Percentiles rank a stretch among this genome's conserved stretches.
Conservation (phyloP, 2,329 filamentous ascomycete species). For the Colletotrichum incanum region DNA sequence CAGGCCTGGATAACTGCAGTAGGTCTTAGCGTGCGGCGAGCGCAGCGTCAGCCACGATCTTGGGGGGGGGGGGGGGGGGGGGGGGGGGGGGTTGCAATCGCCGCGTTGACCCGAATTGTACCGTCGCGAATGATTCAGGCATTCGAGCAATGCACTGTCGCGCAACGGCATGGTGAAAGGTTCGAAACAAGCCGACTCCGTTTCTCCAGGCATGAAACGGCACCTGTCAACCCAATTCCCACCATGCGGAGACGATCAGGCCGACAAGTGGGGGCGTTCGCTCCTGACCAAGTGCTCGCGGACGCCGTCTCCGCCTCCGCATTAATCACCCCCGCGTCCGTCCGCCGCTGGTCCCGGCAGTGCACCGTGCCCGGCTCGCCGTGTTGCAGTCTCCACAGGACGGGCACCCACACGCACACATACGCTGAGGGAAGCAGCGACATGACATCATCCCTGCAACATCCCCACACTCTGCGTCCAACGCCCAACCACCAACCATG, state of each 20-base stretch:
- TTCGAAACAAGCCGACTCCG: conserved; percentile 3
- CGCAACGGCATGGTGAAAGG: neutral
- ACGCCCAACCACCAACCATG: conserved; percentile 16
- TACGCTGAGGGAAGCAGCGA: neutral
- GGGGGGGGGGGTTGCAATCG: conserved; percentile 23
- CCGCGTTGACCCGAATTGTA: conserved; percentile 11
- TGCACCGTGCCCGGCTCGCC: conserved; percentile 28
- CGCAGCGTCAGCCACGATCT: conserved; percentile 17
- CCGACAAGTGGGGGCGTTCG: conserved; percentile 6
- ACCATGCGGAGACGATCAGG: conserved; percentile 10
- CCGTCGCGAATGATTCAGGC: conserved; percentile 5
- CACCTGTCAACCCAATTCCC: conserved; percentile 4
- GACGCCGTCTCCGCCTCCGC: conserved; percentile 34
- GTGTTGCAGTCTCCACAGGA: conserved; percentile 20
- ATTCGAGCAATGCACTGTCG: conserved; percentile 20
- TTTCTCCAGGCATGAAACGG: conserved; percentile 28
- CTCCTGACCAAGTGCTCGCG: neutral
- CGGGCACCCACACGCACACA: conserved; percentile 8
- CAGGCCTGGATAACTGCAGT: neutral
- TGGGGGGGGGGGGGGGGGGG: conserved; percentile 3
- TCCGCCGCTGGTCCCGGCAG: conserved; percentile 17
- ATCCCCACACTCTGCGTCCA: conserved; percentile 4
- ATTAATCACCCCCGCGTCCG: conserved; percentile 11
- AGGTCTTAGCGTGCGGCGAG: neutral
- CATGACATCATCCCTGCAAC: conserved; percentile 32